A percentile compares a stretch with the other conserved stretches of the same genome.
Conservation (phyloP, 1,284 basidiomycete genomes). For the Pholiota adiposa region DNA sequence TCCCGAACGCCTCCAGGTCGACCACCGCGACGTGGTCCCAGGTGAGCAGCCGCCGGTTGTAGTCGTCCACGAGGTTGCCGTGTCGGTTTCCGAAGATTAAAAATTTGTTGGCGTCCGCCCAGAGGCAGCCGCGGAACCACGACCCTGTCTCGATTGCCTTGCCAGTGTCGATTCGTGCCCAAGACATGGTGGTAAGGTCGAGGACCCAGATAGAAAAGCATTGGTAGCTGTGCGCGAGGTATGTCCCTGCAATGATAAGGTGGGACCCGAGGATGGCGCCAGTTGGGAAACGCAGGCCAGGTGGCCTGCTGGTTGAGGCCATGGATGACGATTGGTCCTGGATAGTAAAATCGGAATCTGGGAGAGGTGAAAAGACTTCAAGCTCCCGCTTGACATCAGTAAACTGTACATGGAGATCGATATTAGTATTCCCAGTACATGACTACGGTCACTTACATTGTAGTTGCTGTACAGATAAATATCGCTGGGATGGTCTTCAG, state of each 20-base stretch:
- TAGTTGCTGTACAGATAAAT: constrained; percentile 88
- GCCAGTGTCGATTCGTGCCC: constrained; percentile 86
- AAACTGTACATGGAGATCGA: constrained; percentile 56
- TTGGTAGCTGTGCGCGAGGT: constrained; percentile 88
- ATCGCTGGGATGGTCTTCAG: constrained; percentile 76
- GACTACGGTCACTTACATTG: constrained; percentile 60
- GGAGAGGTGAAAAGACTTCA: constrained; percentile 82
- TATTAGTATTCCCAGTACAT: neutral
- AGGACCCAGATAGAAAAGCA: constrained; percentile 92
- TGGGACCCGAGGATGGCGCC: constrained; percentile 88
- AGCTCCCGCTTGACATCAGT: constrained; percentile 94
- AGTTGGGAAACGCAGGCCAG: constrained; percentile 91
- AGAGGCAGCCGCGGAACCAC: constrained; percentile 88
- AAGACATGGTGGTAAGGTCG: constrained; percentile 78
- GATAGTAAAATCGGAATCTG: constrained; percentile 72
- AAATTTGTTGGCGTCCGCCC: constrained; percentile 80
- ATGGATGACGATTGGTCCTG: constrained; percentile 78
- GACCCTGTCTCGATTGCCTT: constrained; percentile 80
- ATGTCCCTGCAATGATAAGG: constrained; percentile 88
- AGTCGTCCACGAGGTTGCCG: constrained; percentile 89
- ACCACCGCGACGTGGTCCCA: constrained; percentile 92
- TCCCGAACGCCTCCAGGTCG: constrained; percentile 91
- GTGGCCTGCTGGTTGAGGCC: constrained; percentile 79
- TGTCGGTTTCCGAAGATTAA: constrained; percentile 88
- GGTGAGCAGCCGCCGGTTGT: constrained; percentile 86